phyloP scores from a whole-genome alignment of 306 rosid species.

The Quercus aquifolioides region DNA sequence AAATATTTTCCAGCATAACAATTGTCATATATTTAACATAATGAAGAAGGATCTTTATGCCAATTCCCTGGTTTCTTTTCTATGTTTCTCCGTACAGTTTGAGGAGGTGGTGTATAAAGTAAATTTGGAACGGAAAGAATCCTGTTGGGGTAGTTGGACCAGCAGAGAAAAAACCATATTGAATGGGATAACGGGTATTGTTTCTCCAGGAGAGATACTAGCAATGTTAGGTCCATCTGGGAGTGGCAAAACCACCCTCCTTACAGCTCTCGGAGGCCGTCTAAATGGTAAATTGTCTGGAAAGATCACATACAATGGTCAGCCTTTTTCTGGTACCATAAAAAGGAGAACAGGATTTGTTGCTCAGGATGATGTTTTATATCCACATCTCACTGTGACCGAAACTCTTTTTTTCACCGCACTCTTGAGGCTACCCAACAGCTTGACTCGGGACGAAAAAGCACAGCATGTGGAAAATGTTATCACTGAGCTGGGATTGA shows the following conservation, averaged over 20 bases:
- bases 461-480: conserved; percentile 75
- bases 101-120: conserved; percentile 91
- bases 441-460: conserved; percentile 59
- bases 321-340: conserved; percentile 71
- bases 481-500: conserved; percentile 68
- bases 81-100: conserved; percentile 51
- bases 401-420: conserved; percentile 95
- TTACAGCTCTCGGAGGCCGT: conserved; percentile 94
- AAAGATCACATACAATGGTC: conserved; percentile 72
- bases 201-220: conserved; percentile 88
- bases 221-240: conserved; percentile 99
- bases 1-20: conserved; percentile 1
- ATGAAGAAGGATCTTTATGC: background rate
- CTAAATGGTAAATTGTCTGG: conserved; percentile 71
- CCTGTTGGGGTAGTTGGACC: conserved; percentile 46
- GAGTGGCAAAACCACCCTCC: conserved; percentile 94
- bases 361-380: conserved; percentile 85
- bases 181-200: conserved; percentile 77
- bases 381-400: conserved; percentile 83
- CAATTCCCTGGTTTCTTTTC: conserved; percentile 7
- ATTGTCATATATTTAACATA: background rate
- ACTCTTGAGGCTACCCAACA: conserved; percentile 77
- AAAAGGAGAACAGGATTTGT: conserved; percentile 92
- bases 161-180: conserved; percentile 66
- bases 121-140: conserved; percentile 53